Evolutionary conservation across 768 basidiomycete genomes (phyloP).

Genomic region (Fomitopsis serialis): DNA sequence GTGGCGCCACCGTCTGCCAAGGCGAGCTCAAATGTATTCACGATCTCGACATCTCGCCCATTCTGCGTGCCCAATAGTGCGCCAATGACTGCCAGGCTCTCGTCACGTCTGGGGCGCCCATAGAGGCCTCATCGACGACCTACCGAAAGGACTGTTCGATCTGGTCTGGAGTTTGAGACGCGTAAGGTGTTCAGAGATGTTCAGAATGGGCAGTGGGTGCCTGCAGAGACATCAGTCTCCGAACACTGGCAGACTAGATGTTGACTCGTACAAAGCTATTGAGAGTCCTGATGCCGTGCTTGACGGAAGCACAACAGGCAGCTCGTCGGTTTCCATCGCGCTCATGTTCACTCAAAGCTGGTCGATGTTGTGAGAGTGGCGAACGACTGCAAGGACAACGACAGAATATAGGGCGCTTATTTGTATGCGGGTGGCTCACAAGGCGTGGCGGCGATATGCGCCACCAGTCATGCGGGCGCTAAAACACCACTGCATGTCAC

Average conservation of each 20-base stretch:
- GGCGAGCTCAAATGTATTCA: conserved; percentile 93
- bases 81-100: conserved; percentile 65
- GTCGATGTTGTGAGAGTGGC: no score
- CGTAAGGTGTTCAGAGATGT: conserved; percentile 93
- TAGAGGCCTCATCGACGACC: conserved; percentile 9
- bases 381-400: no score
- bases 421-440: no score
- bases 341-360: conserved; percentile 26
- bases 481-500: no score
- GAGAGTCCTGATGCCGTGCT: conserved; percentile 70
- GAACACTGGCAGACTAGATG: not conserved
- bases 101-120: not conserved
- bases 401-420: no score
- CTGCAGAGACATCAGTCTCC: conserved; percentile 38
- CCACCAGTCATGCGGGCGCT: no score
- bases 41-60: conserved; percentile 93
- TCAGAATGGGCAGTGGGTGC: conserved; percentile 93
- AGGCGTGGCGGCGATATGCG: no score
- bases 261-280: conserved; percentile 56
- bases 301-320: conserved; percentile 68
- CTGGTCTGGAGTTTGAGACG: conserved; percentile 73
- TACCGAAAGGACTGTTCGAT: conserved; percentile 60
- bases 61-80: conserved; percentile 91
- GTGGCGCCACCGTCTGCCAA: conserved; percentile 48
- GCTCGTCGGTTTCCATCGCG: conserved; percentile 77